Percentiles rank a stretch among this genome's conserved stretches.
Conservation (phyloP, 176 grass and related monocot species). For the Avena atlantica region DNA sequence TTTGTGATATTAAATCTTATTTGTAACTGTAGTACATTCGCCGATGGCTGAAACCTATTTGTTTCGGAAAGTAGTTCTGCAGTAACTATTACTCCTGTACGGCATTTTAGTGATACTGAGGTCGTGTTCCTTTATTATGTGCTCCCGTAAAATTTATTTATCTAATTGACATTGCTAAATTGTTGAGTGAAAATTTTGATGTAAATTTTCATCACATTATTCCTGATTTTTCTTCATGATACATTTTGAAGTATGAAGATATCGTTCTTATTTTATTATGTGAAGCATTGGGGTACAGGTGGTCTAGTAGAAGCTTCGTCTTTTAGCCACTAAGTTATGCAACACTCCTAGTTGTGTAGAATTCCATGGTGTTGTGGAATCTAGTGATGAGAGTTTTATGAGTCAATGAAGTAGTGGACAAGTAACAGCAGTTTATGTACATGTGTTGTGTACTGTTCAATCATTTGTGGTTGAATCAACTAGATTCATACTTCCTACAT, state of each 20-base stretch:
- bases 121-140: conserved; percentile 18
- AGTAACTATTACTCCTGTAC: conserved; percentile 21
- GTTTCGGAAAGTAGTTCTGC: background rate
- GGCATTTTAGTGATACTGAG: conserved; percentile 16
- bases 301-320: background rate
- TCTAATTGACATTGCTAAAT: conserved; percentile 15
- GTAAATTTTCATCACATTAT: conserved; percentile 21
- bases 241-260: conserved; percentile 1
- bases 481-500: background rate
- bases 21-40: conserved; percentile 7
- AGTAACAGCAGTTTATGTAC: background rate
- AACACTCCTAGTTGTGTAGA: background rate
- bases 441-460: background rate
- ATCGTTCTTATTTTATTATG: background rate
- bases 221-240: background rate
- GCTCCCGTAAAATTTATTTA: background rate
- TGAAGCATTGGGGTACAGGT: background rate
- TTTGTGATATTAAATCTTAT: background rate
- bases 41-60: conserved; percentile 33
- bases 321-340: background rate
- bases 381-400: conserved; percentile 1
- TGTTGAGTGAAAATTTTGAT: background rate
- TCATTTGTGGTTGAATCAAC: conserved; percentile 5
- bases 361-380: conserved; percentile 5
- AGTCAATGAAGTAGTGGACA: conserved; percentile 11